A percentile compares a stretch with the other conserved stretches of the same genome.
phyloP scores from a whole-genome alignment of 345 rosid species.

The Melastoma malabathricum region DNA sequence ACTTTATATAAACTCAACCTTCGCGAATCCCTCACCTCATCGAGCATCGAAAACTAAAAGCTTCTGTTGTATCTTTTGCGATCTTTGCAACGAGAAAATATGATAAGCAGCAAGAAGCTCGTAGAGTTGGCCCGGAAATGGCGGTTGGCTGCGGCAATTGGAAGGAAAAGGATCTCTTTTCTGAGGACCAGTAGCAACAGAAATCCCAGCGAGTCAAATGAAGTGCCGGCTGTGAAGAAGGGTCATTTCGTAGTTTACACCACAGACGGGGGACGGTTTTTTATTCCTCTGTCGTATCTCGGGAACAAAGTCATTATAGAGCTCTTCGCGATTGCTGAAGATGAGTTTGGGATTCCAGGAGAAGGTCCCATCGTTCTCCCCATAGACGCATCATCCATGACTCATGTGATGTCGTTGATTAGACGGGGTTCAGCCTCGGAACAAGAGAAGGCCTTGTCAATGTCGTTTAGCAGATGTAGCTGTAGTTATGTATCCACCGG shows the following conservation, averaged over 20 bases:
- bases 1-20: too few species aligned
- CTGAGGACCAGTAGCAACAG: not conserved
- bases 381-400: not conserved
- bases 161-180: slow-evolving; percentile 4
- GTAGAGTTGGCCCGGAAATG: slow-evolving; percentile 7
- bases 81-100: not conserved
- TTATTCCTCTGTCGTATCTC: slow-evolving; percentile 14
- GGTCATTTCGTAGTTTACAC: slow-evolving; percentile 18
- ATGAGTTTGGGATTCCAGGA: slow-evolving; percentile 9
- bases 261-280: slow-evolving; percentile 2
- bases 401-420: slow-evolving; percentile 13
- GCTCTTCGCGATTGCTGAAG: slow-evolving; percentile 7
- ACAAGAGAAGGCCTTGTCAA: slow-evolving; percentile 16
- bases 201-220: not conserved
- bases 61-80: too few species aligned
- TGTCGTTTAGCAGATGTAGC: slow-evolving; percentile 1
- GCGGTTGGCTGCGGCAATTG: slow-evolving; percentile 9
- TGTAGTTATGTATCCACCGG: too few species aligned
- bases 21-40: not conserved
- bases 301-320: not conserved
- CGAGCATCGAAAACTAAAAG: not conserved
- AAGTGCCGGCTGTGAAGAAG: slow-evolving; percentile 4
- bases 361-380: slow-evolving; percentile 8
- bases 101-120: slow-evolving; percentile 13
- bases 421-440: slow-evolving; percentile 11